Evolutionary conservation across 202 grass and related monocot genomes (phyloP).

Genomic region (Setaria viridis): DNA sequence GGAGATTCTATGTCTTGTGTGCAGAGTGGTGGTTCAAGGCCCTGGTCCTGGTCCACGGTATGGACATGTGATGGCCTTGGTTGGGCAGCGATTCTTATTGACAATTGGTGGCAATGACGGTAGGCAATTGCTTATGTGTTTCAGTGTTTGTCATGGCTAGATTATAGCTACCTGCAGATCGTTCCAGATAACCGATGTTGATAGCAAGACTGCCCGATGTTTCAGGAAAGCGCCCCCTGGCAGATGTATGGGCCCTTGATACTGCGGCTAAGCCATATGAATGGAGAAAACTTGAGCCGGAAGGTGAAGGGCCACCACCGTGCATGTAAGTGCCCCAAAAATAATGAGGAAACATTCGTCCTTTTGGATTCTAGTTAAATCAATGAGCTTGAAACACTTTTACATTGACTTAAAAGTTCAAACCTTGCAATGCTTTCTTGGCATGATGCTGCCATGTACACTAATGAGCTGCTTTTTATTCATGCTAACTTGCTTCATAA

Average conservation of each 20-base stretch:
- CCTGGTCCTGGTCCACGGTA: conserved; percentile 95
- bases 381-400: conserved; percentile 6
- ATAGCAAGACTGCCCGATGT: conserved; percentile 42
- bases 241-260: conserved; percentile 98
- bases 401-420: conserved; percentile 10
- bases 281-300: conserved; percentile 98
- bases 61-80: conserved; percentile 99
- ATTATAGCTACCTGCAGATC: conserved; percentile 34
- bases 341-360: neutral
- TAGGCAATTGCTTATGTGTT: conserved; percentile 43
- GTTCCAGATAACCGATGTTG: neutral
- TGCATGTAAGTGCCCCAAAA: conserved; percentile 83
- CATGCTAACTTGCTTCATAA: conserved; percentile 19
- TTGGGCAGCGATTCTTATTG: conserved; percentile 95
- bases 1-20: conserved; percentile 37
- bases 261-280: conserved; percentile 97
- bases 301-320: conserved; percentile 95
- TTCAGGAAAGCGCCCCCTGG: conserved; percentile 86
- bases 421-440: conserved; percentile 32
- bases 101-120: conserved; percentile 98
- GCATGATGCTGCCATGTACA: conserved; percentile 11
- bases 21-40: conserved; percentile 95
- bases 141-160: conserved; percentile 6
- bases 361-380: conserved; percentile 34
- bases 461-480: conserved; percentile 30